phyloP scores from a whole-genome alignment of 2,329 filamentous ascomycete species.

The Metarhizium album region DNA sequence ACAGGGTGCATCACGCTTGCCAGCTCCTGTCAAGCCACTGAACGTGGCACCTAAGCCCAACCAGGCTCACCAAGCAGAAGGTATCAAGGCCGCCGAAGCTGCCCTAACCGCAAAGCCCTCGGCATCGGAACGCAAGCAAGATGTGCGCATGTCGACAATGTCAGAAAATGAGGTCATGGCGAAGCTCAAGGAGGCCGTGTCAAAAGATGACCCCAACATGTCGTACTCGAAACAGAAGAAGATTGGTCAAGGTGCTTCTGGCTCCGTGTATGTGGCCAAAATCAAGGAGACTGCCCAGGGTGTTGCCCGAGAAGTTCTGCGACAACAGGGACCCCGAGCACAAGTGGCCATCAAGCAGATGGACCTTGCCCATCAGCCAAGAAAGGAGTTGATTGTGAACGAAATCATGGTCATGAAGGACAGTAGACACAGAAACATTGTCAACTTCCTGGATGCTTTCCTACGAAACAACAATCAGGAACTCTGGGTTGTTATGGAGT shows the following conservation, averaged over 20 bases:
- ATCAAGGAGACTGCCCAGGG: slow-evolving; percentile 84
- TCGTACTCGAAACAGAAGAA: slow-evolving; percentile 99
- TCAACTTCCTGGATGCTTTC: slow-evolving; percentile 97
- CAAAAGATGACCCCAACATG: slow-evolving; percentile 85
- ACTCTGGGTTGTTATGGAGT: slow-evolving; percentile 99
- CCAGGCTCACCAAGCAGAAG: slow-evolving; percentile 42
- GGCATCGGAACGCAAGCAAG: slow-evolving; percentile 66
- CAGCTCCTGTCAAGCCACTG: slow-evolving; percentile 63
- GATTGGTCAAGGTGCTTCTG: slow-evolving; percentile 95
- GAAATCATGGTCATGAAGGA: slow-evolving; percentile 99
- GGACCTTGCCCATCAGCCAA: slow-evolving; percentile 92
- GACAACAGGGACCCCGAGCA: slow-evolving; percentile 67
- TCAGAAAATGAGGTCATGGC: slow-evolving; percentile 95
- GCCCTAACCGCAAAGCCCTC: slow-evolving; percentile 76
- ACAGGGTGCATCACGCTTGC: slow-evolving; percentile 37
- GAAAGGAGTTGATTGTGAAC: slow-evolving; percentile 97
- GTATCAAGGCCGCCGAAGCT: slow-evolving; percentile 80
- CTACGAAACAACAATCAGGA: slow-evolving; percentile 88
- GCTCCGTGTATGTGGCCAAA: slow-evolving; percentile 94
- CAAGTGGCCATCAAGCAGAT: slow-evolving; percentile 99
- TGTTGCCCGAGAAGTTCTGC: slow-evolving; percentile 69
- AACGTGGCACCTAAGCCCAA: slow-evolving; percentile 62
- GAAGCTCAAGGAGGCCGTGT: slow-evolving; percentile 86
- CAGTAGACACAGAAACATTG: slow-evolving; percentile 94
- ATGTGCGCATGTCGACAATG: slow-evolving; percentile 98